phyloP scores from a whole-genome alignment of 2,329 filamentous ascomycete species.

The Aspergillus arachidicola region DNA sequence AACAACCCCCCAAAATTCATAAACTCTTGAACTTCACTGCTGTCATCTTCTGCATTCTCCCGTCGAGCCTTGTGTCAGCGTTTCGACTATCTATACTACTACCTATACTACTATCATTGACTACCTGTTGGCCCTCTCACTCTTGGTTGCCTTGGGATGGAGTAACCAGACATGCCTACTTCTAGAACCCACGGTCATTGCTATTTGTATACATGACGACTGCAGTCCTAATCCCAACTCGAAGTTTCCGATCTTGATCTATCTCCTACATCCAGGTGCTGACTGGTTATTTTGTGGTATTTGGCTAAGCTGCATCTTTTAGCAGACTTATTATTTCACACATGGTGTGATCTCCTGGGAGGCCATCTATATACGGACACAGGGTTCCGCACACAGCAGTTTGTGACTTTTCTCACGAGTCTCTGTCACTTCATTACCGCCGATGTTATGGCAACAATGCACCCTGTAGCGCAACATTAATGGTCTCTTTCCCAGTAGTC shows the following conservation, averaged over 20 bases:
- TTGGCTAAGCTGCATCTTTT: not conserved
- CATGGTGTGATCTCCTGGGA: not conserved
- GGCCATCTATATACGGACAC: not conserved
- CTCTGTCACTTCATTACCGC: not conserved
- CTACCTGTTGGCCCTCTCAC: too few species aligned
- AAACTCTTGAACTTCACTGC: not conserved
- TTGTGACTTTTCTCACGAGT: not conserved
- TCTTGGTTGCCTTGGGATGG: not conserved
- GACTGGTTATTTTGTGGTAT: not conserved
- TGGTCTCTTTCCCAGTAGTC: not conserved
- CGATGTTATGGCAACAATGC: slow-evolving; percentile 2
- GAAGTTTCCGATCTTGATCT: not conserved
- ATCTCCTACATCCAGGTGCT: not conserved
- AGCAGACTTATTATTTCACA: not conserved
- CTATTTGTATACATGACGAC: not conserved
- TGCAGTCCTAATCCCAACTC: not conserved
- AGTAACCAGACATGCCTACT: slow-evolving; percentile 2
- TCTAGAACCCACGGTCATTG: not conserved
- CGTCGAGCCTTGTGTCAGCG: not conserved
- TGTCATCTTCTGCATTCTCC: not conserved
- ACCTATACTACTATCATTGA: not conserved
- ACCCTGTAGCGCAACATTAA: slow-evolving; percentile 1
- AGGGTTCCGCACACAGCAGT: not conserved
- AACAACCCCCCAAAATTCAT: not conserved
- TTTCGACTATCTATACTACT: not conserved